Percentiles rank a stretch among this genome's conserved stretches.
Evolutionary conservation across 768 basidiomycete genomes (phyloP).

Genomic region (Agrocybe pediades): DNA sequence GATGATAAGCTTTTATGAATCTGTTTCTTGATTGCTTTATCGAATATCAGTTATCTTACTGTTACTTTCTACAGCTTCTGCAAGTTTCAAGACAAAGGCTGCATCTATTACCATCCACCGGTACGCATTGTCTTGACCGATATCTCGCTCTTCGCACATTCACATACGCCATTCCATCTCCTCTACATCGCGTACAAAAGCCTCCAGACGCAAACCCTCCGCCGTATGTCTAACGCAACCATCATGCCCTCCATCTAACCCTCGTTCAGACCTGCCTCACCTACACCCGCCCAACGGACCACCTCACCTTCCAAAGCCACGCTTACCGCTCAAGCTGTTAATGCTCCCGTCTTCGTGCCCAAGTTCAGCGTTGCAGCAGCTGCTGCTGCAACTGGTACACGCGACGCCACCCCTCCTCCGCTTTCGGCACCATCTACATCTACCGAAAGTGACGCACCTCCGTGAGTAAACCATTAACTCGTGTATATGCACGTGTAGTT

Average conservation of each 20-base stretch:
- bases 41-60: not conserved
- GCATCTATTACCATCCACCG: conserved; percentile 79
- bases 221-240: conserved; percentile 29
- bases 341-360: conserved; percentile 86
- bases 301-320: conserved; percentile 43
- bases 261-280: conserved; percentile 29
- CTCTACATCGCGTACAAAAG: conserved; percentile 3
- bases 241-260: conserved; percentile 17
- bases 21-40: not conserved
- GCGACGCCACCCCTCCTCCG: conserved; percentile 24
- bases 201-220: conserved; percentile 14
- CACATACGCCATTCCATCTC: not conserved
- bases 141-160: not conserved
- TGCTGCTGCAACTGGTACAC: conserved; percentile 24
- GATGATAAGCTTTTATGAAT: not conserved
- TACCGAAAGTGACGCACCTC: conserved; percentile 2
- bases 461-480: not conserved
- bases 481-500: not conserved
- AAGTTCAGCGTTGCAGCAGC: conserved; percentile 43
- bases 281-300: conserved; percentile 25
- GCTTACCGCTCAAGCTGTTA: conserved; percentile 66
- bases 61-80: conserved; percentile 58
- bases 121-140: conserved; percentile 36
- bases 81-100: conserved; percentile 86
- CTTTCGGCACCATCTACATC: conserved; percentile 22